phyloP scores from a whole-genome alignment of 306 rosid species.

The Prinsepia uniflora region DNA sequence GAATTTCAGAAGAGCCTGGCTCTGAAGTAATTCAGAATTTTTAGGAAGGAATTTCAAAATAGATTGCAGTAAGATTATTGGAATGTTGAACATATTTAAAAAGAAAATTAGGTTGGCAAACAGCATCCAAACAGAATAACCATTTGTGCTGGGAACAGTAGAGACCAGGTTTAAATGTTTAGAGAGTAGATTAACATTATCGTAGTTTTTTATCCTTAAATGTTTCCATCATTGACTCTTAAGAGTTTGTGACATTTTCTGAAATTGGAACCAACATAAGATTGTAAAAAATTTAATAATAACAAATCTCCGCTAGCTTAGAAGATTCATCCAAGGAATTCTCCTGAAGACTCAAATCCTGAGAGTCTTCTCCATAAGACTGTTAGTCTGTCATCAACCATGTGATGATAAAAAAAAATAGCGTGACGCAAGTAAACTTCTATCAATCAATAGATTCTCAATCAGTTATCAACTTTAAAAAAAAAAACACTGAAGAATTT shows the following conservation, averaged over 20 bases:
- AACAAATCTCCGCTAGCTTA: not conserved
- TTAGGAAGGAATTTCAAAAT: not conserved
- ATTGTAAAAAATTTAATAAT: too few relatives aligned
- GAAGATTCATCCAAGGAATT: not conserved
- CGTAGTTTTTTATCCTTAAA: not conserved
- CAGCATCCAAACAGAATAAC: not conserved
- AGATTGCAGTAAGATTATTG: not conserved
- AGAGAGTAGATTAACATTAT: not conserved
- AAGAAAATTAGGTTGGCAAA: not conserved
- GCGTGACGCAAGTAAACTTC: not conserved
- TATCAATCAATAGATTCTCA: not conserved
- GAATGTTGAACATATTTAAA: not conserved
- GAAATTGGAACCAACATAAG: not conserved
- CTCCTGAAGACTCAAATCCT: not conserved
- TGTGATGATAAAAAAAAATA: not conserved
- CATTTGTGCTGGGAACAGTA: not conserved
- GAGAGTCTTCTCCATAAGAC: not conserved
- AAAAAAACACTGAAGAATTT: too few relatives aligned
- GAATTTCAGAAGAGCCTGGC: not conserved
- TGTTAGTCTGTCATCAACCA: not conserved
- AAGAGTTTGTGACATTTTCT: not conserved
- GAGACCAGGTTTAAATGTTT: not conserved
- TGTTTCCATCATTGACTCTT: slow-evolving; percentile 2
- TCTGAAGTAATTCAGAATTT: not conserved
- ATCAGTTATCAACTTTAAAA: not conserved